A percentile compares a stretch with the other conserved stretches of the same genome.
Evolutionary conservation across 306 rosid species (phyloP).

Genomic region (Clitoria ternatea): DNA sequence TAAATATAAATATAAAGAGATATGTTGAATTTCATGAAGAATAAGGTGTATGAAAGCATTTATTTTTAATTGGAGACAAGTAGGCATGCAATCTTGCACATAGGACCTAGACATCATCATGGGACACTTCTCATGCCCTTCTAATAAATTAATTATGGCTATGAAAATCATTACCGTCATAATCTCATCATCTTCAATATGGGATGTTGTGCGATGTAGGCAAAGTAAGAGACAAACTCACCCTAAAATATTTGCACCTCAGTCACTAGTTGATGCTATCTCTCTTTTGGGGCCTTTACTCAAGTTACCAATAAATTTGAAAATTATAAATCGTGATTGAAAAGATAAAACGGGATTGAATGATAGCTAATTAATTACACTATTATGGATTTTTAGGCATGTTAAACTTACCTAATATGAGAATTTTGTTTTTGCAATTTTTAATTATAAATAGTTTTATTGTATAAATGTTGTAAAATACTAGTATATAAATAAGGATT

Average conservation of each 20-base stretch:
- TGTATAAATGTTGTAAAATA: too few species aligned
- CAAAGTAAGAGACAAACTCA: slow-evolving; percentile 44
- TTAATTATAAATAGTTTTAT: too few species aligned
- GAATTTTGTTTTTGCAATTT: too few species aligned
- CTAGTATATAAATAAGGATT: too few species aligned
- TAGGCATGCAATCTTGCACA: slow-evolving; percentile 51
- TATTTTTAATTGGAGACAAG: too few species aligned
- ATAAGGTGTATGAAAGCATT: too few species aligned
- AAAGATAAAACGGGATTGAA: slow-evolving; percentile 7
- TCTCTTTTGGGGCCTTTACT: too few species aligned
- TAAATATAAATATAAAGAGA: too few species aligned
- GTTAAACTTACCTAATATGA: too few species aligned
- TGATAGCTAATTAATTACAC: neutral
- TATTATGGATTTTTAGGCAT: neutral
- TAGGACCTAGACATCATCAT: slow-evolving; percentile 58
- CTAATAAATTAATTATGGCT: slow-evolving; percentile 24
- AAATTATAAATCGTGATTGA: slow-evolving; percentile 3
- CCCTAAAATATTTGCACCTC: slow-evolving; percentile 43
- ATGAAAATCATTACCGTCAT: slow-evolving; percentile 41
- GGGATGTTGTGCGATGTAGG: slow-evolving; percentile 54
- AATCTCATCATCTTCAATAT: slow-evolving; percentile 45
- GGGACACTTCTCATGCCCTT: slow-evolving; percentile 42
- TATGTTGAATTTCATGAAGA: too few species aligned
- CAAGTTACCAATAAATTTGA: neutral
- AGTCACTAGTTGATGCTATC: slow-evolving; percentile 15